phyloP scores from a whole-genome alignment of 371 early-diverging fungal species.

The Actinomucor elegans region DNA sequence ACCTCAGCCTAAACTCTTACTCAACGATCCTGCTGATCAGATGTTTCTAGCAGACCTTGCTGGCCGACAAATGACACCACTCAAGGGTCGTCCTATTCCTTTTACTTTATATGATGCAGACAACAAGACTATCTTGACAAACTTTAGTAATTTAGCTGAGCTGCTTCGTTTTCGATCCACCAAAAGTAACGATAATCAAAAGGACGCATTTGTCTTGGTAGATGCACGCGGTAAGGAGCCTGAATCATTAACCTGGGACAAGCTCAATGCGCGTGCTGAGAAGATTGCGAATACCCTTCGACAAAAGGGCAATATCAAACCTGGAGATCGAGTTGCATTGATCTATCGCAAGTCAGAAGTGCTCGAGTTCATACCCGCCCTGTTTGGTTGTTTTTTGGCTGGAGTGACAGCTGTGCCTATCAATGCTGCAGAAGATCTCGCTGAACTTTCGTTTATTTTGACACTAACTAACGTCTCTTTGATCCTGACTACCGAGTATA shows the following conservation, averaged over 20 bases:
- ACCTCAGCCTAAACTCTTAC: constrained; percentile 25
- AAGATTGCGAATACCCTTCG: constrained; percentile 64
- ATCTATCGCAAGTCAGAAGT: constrained; percentile 81
- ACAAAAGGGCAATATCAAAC: constrained; percentile 50
- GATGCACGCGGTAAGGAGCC: constrained; percentile 78
- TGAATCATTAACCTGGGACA: constrained; percentile 69
- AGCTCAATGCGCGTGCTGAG: constrained; percentile 69
- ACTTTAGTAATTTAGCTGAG: constrained; percentile 55
- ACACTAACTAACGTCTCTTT: constrained; percentile 63
- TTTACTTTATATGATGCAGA: constrained; percentile 21
- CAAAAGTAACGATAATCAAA: constrained; percentile 35
- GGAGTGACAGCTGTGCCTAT: constrained; percentile 86
- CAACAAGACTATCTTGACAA: constrained; percentile 30
- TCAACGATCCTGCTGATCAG: constrained; percentile 33
- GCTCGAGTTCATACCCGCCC: constrained; percentile 74
- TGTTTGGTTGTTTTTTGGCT: constrained; percentile 79
- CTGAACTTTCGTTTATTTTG: constrained; percentile 76
- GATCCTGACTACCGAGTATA: constrained; percentile 81
- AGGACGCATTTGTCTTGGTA: constrained; percentile 65
- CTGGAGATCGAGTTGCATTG: constrained; percentile 75
- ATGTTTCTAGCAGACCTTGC: constrained; percentile 35
- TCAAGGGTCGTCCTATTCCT: constrained; percentile 17
- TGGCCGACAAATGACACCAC: constrained; percentile 38
- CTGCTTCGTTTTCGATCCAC: constrained; percentile 62
- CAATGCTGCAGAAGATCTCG: constrained; percentile 75